A percentile compares a stretch with the other conserved stretches of the same genome.
These are phyloP conservation scores for Lachancea sp. DNA, from an alignment of 805 yeast species.

Conservation along the genomic window DNA sequence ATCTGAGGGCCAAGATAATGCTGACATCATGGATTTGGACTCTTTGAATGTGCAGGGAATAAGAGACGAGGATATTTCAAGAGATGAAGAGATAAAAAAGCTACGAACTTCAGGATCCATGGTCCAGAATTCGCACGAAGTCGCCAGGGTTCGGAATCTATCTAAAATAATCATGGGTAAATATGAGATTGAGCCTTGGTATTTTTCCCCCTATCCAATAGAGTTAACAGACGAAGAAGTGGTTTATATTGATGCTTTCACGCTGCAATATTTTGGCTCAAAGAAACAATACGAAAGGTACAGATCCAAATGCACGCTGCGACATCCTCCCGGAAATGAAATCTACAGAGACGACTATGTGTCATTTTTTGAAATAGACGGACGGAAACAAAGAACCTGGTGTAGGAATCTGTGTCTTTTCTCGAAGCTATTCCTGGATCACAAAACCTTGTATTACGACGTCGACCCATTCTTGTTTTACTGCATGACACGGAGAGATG, in stretches of 20 bases:
- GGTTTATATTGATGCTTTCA: conserved; percentile 85
- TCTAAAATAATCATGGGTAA: conserved; percentile 76
- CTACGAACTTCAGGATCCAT: conserved; percentile 93
- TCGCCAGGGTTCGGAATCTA: conserved; percentile 84
- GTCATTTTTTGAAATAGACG: conserved; percentile 96
- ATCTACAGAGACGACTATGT: conserved; percentile 89
- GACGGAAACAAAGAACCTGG: conserved; percentile 94
- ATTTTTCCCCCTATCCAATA: conserved; percentile 93
- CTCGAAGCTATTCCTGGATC: conserved; percentile 88
- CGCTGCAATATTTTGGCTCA: conserved; percentile 83
- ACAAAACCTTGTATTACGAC: conserved; percentile 92
- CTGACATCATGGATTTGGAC: conserved; percentile 79
- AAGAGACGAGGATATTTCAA: conserved; percentile 58
- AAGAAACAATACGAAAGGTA: conserved; percentile 88
- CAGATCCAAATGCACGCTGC: conserved; percentile 76
- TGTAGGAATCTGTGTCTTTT: conserved; percentile 89
- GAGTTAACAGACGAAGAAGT: conserved; percentile 90
- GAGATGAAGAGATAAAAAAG: conserved; percentile 90
- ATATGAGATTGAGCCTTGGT: conserved; percentile 96
- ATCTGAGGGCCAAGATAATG: conserved; percentile 29
- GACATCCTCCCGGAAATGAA: conserved; percentile 98
- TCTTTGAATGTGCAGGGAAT: conserved; percentile 80
- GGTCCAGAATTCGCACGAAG: conserved; percentile 84
- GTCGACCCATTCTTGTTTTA: conserved; percentile 96
- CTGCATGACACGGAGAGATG: conserved; percentile 88